Percentiles rank a stretch among this genome's conserved stretches.
phyloP scores from a whole-genome alignment of 805 yeast genomes.

The Schwanniomyces yamadae region DNA sequence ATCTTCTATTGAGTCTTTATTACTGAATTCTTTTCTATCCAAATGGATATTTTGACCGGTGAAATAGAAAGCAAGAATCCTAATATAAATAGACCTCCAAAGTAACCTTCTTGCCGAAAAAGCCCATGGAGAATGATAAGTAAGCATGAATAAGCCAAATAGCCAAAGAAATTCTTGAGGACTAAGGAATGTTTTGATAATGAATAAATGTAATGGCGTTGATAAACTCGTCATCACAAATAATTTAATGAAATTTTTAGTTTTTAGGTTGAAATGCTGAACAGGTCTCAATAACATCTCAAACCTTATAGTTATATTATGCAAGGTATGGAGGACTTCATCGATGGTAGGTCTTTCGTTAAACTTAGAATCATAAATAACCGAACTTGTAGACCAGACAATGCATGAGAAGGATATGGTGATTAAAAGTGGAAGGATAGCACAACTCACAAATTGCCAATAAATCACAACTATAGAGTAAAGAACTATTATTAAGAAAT shows the following conservation, averaged over 20 bases:
- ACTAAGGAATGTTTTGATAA: slow-evolving; percentile 31
- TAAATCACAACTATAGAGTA: slow-evolving; percentile 41
- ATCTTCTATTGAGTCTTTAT: slow-evolving; percentile 8
- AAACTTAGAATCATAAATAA: slow-evolving; percentile 38
- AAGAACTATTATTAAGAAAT: slow-evolving; percentile 39
- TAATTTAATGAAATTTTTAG: slow-evolving; percentile 28
- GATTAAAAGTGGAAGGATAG: slow-evolving; percentile 39
- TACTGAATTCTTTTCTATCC: slow-evolving; percentile 7
- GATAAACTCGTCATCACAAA: slow-evolving; percentile 28
- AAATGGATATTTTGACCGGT: slow-evolving; percentile 40
- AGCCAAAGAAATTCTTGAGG: slow-evolving; percentile 35
- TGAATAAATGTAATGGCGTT: slow-evolving; percentile 45
- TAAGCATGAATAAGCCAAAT: slow-evolving; percentile 35
- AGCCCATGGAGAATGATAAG: slow-evolving; percentile 50
- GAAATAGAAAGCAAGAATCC: slow-evolving; percentile 36
- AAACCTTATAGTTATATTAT: slow-evolving; percentile 44
- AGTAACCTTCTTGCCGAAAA: slow-evolving; percentile 43
- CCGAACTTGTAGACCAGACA: slow-evolving; percentile 47
- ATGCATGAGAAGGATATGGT: slow-evolving; percentile 37
- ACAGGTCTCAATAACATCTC: slow-evolving; percentile 43
- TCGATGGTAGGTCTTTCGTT: slow-evolving; percentile 53
- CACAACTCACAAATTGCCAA: slow-evolving; percentile 38
- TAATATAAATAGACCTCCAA: slow-evolving; percentile 49
- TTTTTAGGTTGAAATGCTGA: slow-evolving; percentile 25
- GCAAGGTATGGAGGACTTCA: slow-evolving; percentile 48